phyloP scores from a whole-genome alignment of 306 rosid species.

The Psophocarpus tetragonolobus region DNA sequence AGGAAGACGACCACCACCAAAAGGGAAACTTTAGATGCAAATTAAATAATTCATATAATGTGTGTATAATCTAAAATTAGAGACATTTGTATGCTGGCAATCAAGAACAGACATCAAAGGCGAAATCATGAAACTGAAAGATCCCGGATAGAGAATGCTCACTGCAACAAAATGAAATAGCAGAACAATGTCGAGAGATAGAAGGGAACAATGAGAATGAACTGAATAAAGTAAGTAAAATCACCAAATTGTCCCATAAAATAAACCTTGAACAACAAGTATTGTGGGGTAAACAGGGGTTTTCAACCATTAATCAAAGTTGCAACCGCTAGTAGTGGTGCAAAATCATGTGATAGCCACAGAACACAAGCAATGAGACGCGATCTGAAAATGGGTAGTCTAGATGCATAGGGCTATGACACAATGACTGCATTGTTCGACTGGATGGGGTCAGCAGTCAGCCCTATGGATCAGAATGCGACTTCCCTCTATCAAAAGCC shows the following conservation, averaged over 20 bases:
- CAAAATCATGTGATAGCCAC: neutral
- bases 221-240: neutral
- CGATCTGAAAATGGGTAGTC: neutral
- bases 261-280: neutral
- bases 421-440: neutral
- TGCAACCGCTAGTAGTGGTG: neutral
- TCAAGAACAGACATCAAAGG: too few species aligned
- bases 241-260: neutral
- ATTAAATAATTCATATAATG: neutral
- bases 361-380: neutral
- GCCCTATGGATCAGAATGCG: neutral
- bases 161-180: neutral
- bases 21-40: neutral
- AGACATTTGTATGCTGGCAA: too few species aligned
- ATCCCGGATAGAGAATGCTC: neutral
- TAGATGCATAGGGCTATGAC: neutral
- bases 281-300: neutral
- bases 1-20: too few species aligned
- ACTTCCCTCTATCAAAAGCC: neutral
- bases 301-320: neutral
- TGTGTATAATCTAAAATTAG: neutral
- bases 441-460: neutral
- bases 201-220: neutral
- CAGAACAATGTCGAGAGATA: neutral
- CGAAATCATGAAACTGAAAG: neutral